Conservation (phyloP, 768 basidiomycete species). For the Phanerochaete carnosa region DNA sequence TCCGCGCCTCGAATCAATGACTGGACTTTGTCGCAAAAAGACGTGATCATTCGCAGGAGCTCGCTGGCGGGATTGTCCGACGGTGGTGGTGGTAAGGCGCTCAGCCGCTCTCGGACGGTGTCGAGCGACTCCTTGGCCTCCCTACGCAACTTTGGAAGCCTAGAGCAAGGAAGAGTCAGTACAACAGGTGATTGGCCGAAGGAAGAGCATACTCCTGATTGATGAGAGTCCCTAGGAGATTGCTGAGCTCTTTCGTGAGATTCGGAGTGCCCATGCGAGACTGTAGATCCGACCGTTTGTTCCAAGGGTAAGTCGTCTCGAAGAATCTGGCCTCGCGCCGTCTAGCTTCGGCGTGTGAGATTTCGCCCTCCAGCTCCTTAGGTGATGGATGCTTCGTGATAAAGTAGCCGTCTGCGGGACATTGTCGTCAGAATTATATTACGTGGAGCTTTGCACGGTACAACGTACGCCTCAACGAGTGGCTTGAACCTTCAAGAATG, state of each 20-base stretch:
- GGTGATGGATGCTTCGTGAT: slow-evolving; percentile 68
- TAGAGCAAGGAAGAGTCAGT: slow-evolving; percentile 20
- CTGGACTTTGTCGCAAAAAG: slow-evolving; percentile 42
- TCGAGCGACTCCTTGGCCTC: slow-evolving; percentile 45
- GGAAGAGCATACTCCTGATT: background rate
- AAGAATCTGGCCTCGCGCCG: slow-evolving; percentile 45
- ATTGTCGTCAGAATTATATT: too few species aligned
- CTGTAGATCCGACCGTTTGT: slow-evolving; percentile 34
- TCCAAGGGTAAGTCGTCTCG: slow-evolving; percentile 47
- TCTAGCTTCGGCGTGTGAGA: slow-evolving; percentile 38
- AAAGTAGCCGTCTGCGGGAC: slow-evolving; percentile 44
- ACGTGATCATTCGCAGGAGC: slow-evolving; percentile 41
- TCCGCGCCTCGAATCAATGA: slow-evolving; percentile 48
- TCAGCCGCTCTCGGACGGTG: slow-evolving; percentile 28
- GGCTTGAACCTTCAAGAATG: slow-evolving; percentile 51
- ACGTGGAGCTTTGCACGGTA: background rate
- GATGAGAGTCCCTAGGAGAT: slow-evolving; percentile 33
- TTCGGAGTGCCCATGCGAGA: slow-evolving; percentile 53
- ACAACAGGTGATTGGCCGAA: background rate
- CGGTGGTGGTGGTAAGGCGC: slow-evolving; percentile 42
- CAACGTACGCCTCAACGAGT: background rate
- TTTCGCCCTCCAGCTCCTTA: slow-evolving; percentile 39
- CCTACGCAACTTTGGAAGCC: slow-evolving; percentile 56
- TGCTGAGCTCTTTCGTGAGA: slow-evolving; percentile 50
- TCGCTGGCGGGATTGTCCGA: slow-evolving; percentile 53